Percentiles rank a stretch among this genome's conserved stretches.
These are phyloP conservation scores for Vachellia collinsii DNA, from an alignment of 306 rosid genomes.

Conservation along the genomic window DNA sequence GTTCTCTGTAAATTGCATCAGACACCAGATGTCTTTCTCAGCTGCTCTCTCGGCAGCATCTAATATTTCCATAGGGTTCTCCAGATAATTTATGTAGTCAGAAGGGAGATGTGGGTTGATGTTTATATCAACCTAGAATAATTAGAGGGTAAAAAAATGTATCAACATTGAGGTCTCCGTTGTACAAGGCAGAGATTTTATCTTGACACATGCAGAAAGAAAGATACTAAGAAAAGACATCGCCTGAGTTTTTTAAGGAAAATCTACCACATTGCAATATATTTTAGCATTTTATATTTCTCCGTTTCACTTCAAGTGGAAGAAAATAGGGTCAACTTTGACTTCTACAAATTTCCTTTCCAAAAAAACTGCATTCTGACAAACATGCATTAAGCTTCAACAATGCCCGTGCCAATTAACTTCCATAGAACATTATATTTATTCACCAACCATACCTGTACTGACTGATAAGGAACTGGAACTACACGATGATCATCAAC, in stretches of 20 bases:
- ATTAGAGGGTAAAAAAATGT: constrained; percentile 21
- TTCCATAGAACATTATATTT: neutral
- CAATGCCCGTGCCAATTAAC: constrained; percentile 10
- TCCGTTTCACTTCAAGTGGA: constrained; percentile 26
- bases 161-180: constrained; percentile 23
- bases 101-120: constrained; percentile 87
- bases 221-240: neutral
- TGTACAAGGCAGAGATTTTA: constrained; percentile 12
- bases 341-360: constrained; percentile 4
- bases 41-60: constrained; percentile 87
- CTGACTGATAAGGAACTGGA: constrained; percentile 79
- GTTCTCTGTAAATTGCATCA: constrained; percentile 89
- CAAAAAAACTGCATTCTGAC: neutral
- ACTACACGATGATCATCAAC: constrained; percentile 89
- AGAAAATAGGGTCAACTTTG: constrained; percentile 29
- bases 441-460: constrained; percentile 59
- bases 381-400: constrained; percentile 25
- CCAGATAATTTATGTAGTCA: constrained; percentile 84
- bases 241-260: constrained; percentile 26
- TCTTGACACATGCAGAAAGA: constrained; percentile 12
- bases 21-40: constrained; percentile 78
- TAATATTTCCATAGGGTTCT: constrained; percentile 87
- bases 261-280: constrained; percentile 13
- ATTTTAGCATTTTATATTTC: constrained; percentile 23
- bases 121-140: constrained; percentile 70